Evolutionary conservation across 2,329 filamentous ascomycete genomes (phyloP).

Genomic region (Aspergillus sp.): DNA sequence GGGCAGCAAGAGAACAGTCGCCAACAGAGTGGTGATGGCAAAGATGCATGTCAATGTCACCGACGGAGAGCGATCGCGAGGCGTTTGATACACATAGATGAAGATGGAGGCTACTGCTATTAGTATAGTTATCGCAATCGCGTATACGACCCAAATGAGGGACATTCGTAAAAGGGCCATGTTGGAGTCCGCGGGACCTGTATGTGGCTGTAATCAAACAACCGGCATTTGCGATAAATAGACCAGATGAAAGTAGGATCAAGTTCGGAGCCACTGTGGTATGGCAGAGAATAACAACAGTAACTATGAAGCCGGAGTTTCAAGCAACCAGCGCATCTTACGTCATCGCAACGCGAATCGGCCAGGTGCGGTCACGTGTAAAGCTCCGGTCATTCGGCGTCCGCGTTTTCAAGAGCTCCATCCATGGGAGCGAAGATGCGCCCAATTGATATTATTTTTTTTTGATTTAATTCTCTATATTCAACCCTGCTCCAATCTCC

Average conservation of each 20-base stretch:
- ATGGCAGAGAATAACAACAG: not conserved
- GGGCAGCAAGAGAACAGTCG: constrained; percentile 84
- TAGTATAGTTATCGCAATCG: constrained; percentile 69
- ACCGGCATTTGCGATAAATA: not conserved
- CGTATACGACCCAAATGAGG: constrained; percentile 93
- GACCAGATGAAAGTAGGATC: not conserved
- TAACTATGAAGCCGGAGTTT: not conserved
- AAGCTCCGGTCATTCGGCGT: constrained; percentile 3
- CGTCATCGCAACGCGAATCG: constrained; percentile 10
- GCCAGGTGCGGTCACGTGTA: constrained; percentile 10
- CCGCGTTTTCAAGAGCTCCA: not conserved
- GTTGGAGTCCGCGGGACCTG: constrained; percentile 6
- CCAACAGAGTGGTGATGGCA: constrained; percentile 78
- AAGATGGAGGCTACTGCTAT: constrained; percentile 74
- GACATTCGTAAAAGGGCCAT: constrained; percentile 75
- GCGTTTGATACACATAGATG: constrained; percentile 84
- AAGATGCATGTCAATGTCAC: constrained; percentile 81
- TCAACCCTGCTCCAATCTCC: not conserved
- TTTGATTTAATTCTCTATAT: not conserved
- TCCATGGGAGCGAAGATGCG: not conserved
- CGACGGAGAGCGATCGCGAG: constrained; percentile 72
- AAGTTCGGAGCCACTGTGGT: no score
- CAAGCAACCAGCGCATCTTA: constrained; percentile 6
- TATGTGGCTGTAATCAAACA: not conserved
- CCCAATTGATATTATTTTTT: not conserved